These are phyloP conservation scores for Pseudomassariella vexata DNA, from an alignment of 2,329 filamentous ascomycete species.

Conservation along the genomic window DNA sequence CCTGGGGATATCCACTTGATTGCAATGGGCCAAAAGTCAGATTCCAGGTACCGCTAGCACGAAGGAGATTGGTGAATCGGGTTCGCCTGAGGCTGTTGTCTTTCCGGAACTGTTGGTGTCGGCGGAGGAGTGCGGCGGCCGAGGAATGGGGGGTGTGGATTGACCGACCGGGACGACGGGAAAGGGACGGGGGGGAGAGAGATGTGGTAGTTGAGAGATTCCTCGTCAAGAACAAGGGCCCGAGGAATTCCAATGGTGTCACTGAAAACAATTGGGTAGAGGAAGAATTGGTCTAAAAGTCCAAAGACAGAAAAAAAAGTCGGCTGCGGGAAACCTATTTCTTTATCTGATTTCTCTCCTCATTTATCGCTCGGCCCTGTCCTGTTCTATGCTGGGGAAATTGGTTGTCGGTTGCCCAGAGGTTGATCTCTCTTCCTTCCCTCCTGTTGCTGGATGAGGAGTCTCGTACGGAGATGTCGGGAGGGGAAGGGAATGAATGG, in stretches of 20 bases:
- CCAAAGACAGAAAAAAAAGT: slow-evolving; percentile 19
- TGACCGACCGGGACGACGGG: slow-evolving; percentile 3
- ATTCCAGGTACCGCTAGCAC: slow-evolving; percentile 25
- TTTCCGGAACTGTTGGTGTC: slow-evolving; percentile 12
- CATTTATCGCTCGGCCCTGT: slow-evolving; percentile 16
- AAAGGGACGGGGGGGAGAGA: slow-evolving; percentile 14
- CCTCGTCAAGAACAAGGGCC: slow-evolving; percentile 19
- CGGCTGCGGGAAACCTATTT: slow-evolving; percentile 5
- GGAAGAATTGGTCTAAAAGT: slow-evolving; percentile 13
- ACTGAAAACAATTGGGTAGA: slow-evolving; percentile 13
- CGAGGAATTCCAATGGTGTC: slow-evolving; percentile 25
- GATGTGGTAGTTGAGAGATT: slow-evolving; percentile 22
- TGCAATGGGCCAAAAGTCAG: slow-evolving; percentile 26
- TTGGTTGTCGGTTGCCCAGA: slow-evolving; percentile 4
- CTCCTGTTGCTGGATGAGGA: slow-evolving; percentile 29
- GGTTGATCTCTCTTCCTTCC: slow-evolving; percentile 24
- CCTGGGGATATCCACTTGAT: slow-evolving; percentile 24
- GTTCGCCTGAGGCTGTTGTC: slow-evolving; percentile 18
- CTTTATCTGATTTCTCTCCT: slow-evolving; percentile 17
- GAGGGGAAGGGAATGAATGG: slow-evolving; percentile 49
- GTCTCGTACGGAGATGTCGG: slow-evolving; percentile 29
- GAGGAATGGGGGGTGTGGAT: slow-evolving; percentile 18
- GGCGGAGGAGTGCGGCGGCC: slow-evolving; percentile 15
- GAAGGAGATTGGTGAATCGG: slow-evolving; percentile 17
- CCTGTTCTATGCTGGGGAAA: slow-evolving; percentile 5